These are phyloP conservation scores for Colletotrichum sp. DNA, from an alignment of 2,329 filamentous ascomycete species.

Conservation along the genomic window DNA sequence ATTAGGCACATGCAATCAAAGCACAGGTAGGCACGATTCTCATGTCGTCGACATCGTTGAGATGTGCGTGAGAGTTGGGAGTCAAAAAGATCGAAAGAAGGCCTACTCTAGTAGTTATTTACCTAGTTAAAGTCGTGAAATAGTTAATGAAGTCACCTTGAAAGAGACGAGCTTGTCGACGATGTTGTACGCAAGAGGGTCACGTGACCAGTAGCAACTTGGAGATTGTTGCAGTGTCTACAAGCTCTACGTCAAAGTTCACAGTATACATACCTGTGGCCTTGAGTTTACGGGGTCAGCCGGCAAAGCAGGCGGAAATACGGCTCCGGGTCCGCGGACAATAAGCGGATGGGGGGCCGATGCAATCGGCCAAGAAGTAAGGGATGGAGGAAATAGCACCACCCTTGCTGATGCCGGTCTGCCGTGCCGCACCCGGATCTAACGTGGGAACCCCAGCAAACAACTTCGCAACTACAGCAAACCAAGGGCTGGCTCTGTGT, in stretches of 20 bases:
- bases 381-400: background rate
- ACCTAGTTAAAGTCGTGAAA: background rate
- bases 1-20: background rate
- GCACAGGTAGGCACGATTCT: background rate
- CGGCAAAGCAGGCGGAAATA: background rate
- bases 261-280: background rate
- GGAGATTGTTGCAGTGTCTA: background rate
- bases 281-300: background rate
- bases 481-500: background rate
- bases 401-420: background rate
- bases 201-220: background rate
- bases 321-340: background rate
- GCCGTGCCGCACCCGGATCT: background rate
- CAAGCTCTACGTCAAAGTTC: background rate
- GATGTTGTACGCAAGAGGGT: background rate
- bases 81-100: background rate
- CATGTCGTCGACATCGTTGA: background rate
- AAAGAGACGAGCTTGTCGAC: background rate
- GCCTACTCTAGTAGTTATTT: background rate
- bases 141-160: background rate
- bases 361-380: background rate
- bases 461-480: background rate
- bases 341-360: background rate
- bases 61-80: background rate
- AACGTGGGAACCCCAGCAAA: background rate